A percentile compares a stretch with the other conserved stretches of the same genome.
These are phyloP conservation scores for Dioscorea alata DNA, from an alignment of 106 monocot genomes.

Conservation along the genomic window DNA sequence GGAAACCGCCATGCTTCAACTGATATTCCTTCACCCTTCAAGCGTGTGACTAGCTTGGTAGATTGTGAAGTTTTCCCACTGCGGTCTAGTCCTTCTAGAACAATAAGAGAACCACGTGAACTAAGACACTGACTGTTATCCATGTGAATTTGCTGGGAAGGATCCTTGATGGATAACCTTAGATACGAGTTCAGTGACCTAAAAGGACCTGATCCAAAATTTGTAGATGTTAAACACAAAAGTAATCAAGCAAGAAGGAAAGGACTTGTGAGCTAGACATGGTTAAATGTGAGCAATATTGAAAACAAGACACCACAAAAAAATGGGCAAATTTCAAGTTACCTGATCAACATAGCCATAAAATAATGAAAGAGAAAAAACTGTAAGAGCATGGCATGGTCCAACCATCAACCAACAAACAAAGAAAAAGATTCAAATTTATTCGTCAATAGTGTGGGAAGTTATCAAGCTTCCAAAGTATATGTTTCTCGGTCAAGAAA, in stretches of 20 bases:
- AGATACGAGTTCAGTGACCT: slow-evolving; percentile 5
- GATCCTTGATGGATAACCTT: slow-evolving; percentile 1
- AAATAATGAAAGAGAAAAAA: background rate
- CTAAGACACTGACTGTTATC: slow-evolving; percentile 10
- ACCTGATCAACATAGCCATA: background rate
- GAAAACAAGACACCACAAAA: too few species aligned
- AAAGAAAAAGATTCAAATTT: too few species aligned
- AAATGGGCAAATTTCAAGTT: too few species aligned
- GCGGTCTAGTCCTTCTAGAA: slow-evolving; percentile 91
- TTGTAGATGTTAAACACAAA: slow-evolving; percentile 1
- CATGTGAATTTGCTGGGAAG: slow-evolving; percentile 30
- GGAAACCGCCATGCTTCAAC: slow-evolving; percentile 88
- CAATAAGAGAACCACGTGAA: slow-evolving; percentile 73
- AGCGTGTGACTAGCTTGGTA: slow-evolving; percentile 43
- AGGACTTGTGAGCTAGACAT: too few species aligned
- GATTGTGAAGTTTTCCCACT: slow-evolving; percentile 92
- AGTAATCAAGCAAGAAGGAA: too few species aligned
- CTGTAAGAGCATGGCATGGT: too few species aligned
- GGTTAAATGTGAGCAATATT: too few species aligned
- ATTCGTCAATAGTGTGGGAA: too few species aligned
- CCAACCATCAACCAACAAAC: too few species aligned
- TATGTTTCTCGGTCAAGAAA: too few species aligned
- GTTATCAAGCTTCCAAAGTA: too few species aligned
- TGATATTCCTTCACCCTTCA: slow-evolving; percentile 42
- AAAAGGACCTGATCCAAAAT: background rate